Base-by-base conservation (phyloP, 805 yeast genomes). In the Candida schatavii region DNA sequence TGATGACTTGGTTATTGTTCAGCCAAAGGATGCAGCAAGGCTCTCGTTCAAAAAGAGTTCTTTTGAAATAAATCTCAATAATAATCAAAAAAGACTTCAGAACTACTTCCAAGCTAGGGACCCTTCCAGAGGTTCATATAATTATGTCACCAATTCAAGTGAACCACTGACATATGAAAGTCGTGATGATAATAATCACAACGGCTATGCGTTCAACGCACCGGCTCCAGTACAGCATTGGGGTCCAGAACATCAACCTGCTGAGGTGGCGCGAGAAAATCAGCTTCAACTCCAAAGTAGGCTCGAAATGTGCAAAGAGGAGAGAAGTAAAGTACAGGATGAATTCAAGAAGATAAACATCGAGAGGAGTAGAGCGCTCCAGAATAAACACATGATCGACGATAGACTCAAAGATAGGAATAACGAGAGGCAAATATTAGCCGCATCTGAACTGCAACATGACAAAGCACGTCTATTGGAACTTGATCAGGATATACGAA, bases 181-280 rank as follows among this genome's bases (percentile, higher is more conserved):
- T n/a, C n/a, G n/a, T n/a, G n/a, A n/a, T n/a, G n/a, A n/a, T n/a
- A n/a, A n/a, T n/a, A n/a, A n/a, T n/a, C n/a, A n/a, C n/a, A n/a
- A n/a, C n/a, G n/a, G n/a, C n/a, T n/a, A n/a, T n/a, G 25, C 11
- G 20, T 54, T 35, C 39, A 61, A 62, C 40, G 43, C 48, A 37
- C 67, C 67, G 3, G 65, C 56, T 2, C 67, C 66, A 3, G 64
- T 57, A 1, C 52, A 48, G 10, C 66, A 61, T 36, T 36, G 37
- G 37, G 37, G 36, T 5, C 26, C 36, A 18, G 26, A 33, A 11
- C 36, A 33, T 20, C 22, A 10, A 5, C 25, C 36, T 19, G 5
- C 14, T 20, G 36, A 21, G 5, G 36, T 31, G 5, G 19, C 18
- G 9, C 20, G 19, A 17, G 22, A 31, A 17, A 31, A 31, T 17